Evolutionary conservation across 1,284 basidiomycete species (phyloP).

Genomic region (Trametes polyzona): DNA sequence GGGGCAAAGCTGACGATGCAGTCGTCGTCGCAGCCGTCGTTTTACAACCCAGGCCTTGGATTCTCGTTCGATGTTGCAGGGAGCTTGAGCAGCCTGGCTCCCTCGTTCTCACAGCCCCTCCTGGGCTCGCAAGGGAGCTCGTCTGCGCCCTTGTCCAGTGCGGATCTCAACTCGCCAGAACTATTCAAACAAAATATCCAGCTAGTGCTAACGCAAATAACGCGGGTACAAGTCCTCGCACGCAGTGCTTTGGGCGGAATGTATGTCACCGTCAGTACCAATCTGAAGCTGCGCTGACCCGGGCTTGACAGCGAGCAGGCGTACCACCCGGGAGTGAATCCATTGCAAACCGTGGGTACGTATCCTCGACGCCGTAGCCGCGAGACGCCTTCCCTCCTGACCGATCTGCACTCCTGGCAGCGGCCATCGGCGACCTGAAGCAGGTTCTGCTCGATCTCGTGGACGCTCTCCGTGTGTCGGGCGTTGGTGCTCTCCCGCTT

Average conservation of each 20-base stretch:
- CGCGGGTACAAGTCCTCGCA: conserved; percentile 48
- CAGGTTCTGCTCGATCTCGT: conserved; percentile 47
- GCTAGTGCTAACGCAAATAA: conserved; percentile 47
- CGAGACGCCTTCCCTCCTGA: not conserved
- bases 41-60: conserved; percentile 5
- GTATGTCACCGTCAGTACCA: conserved; percentile 38
- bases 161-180: conserved; percentile 56
- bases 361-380: not conserved
- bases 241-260: conserved; percentile 51
- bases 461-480: conserved; percentile 52
- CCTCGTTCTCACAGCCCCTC: conserved; percentile 9
- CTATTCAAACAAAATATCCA: conserved; percentile 59
- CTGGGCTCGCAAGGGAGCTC: conserved; percentile 3
- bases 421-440: conserved; percentile 48
- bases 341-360: conserved; percentile 52
- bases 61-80: conserved; percentile 14
- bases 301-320: conserved; percentile 49
- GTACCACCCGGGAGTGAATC: conserved; percentile 52
- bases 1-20: not conserved
- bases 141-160: not conserved
- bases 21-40: conserved; percentile 4
- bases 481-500: conserved; percentile 55
- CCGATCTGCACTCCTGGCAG: conserved; percentile 30
- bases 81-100: not conserved
- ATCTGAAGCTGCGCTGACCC: not conserved